Evolutionary conservation across 208 protist genomes (phyloP).

Genomic region (Leishmania amazonensis): DNA sequence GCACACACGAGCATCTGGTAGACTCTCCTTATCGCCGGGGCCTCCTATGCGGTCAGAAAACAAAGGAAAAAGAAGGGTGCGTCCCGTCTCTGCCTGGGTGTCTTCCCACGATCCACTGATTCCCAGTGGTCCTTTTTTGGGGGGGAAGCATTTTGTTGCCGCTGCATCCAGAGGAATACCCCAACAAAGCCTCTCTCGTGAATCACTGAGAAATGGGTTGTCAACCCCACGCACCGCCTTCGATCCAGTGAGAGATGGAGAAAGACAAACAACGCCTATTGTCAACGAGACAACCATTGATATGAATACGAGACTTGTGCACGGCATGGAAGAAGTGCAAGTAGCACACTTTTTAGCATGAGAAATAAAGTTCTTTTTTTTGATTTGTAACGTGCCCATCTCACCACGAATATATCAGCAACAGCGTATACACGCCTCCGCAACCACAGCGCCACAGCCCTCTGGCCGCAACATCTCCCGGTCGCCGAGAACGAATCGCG

Average conservation of each 20-base stretch:
- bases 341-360: background rate
- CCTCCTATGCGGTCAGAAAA: background rate
- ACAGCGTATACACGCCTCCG: background rate
- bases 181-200: background rate
- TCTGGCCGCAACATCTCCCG: background rate
- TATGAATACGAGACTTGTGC: background rate
- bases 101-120: background rate
- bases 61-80: background rate
- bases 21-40: background rate
- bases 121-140: background rate
- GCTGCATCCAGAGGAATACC: background rate
- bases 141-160: background rate
- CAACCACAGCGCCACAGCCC: background rate
- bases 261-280: no score
- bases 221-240: background rate
- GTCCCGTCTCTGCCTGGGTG: background rate
- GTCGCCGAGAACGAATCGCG: background rate
- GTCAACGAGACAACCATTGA: background rate
- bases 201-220: background rate
- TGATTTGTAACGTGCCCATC: background rate
- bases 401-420: background rate
- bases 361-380: background rate
- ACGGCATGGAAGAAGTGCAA: background rate
- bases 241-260: no score
- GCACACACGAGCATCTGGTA: background rate